phyloP scores from a whole-genome alignment of 1,284 basidiomycete species.

The Tranzscheliella williamsii region DNA sequence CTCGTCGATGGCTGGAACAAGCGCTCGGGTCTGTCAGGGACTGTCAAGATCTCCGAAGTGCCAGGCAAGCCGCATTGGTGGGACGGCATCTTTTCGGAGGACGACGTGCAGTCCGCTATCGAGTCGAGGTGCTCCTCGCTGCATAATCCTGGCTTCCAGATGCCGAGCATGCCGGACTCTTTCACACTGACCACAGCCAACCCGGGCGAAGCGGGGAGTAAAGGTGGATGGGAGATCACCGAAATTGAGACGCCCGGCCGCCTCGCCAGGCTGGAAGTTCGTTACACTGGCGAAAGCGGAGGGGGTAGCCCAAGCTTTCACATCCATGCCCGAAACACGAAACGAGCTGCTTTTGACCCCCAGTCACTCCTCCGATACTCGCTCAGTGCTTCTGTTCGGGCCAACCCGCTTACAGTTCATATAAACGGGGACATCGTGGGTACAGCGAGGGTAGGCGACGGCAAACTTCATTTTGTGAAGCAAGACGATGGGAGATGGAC shows the following conservation, averaged over 20 bases:
- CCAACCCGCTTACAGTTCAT: background rate
- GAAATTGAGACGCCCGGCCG: conserved; percentile 68
- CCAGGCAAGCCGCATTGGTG: conserved; percentile 73
- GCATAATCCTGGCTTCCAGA: conserved; percentile 8
- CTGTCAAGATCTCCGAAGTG: conserved; percentile 66
- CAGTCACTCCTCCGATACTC: background rate
- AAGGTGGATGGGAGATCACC: conserved; percentile 71
- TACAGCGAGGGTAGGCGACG: background rate
- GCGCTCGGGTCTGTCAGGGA: conserved; percentile 52
- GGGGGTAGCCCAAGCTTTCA: background rate
- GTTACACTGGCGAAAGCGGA: background rate
- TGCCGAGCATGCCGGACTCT: conserved; percentile 11
- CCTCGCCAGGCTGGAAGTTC: conserved; percentile 25
- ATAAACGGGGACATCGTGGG: background rate
- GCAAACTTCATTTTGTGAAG: background rate
- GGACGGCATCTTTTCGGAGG: conserved; percentile 67
- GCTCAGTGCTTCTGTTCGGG: background rate
- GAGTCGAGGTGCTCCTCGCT: conserved; percentile 5
- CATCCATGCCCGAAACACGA: background rate
- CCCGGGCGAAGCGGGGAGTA: conserved; percentile 70
- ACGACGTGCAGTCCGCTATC: conserved; percentile 65
- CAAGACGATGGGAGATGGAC: background rate
- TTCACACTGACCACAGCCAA: conserved; percentile 73
- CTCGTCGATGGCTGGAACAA: conserved; percentile 67
- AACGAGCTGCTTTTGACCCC: background rate